Evolutionary conservation across 495 filamentous ascomycete genomes (phyloP).

Genomic region (Podospora australis): DNA sequence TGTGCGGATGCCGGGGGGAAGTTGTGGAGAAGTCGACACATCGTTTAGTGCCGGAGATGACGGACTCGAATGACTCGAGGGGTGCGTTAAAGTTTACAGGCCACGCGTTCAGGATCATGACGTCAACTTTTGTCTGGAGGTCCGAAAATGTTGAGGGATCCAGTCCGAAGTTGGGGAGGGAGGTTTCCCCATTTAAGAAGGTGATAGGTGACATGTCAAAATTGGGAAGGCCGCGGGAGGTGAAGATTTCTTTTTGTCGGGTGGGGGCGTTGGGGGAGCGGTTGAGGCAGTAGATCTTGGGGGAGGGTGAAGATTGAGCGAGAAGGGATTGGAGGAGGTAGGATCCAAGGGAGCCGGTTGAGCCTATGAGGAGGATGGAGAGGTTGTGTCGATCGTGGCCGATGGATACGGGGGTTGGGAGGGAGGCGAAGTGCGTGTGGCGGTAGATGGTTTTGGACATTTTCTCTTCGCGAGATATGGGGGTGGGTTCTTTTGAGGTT

Average conservation of each 20-base stretch:
- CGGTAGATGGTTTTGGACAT: constrained; percentile 1
- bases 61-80: constrained; percentile 4
- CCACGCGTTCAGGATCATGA: constrained; percentile 6
- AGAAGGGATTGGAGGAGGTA: neutral
- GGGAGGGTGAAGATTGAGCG: neutral
- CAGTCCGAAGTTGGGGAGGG: neutral
- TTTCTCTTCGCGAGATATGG: neutral
- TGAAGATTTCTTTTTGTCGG: neutral
- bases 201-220: neutral
- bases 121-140: neutral
- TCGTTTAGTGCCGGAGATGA: constrained; percentile 1
- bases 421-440: neutral
- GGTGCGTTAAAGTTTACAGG: constrained; percentile 6
- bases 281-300: neutral
- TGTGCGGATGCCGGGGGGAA: neutral
- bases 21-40: constrained; percentile 2
- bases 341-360: neutral
- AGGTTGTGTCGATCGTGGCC: neutral
- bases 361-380: neutral
- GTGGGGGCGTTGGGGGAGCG: neutral
- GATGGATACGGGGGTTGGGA: neutral
- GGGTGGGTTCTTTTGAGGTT: neutral
- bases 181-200: neutral
- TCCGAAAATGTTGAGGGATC: neutral
- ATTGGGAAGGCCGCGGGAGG: neutral